Evolutionary conservation across 169 alveolate species (phyloP), one percentile per base, ranked within the genome.

Genomic region (Plasmodium sp.): DNA sequence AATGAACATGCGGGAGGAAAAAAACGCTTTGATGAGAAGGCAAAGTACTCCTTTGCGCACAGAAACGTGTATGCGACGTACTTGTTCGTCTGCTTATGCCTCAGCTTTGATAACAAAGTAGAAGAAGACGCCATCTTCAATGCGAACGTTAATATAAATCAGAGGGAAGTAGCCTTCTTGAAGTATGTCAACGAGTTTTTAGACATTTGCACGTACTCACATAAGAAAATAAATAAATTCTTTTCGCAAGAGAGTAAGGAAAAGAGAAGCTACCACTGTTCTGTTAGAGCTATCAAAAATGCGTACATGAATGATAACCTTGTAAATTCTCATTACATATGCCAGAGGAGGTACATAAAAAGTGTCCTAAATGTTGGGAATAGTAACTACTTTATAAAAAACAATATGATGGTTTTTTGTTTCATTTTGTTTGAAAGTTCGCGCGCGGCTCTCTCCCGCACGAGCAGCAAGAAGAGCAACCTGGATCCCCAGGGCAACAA

Each of bases 291-390:
- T 36, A 75, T 86, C 18, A 51, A 86, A 58, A 86, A 86, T 86
- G 41, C 81, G 2, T 75, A 79, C 62, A 77, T 86, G 43, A 86
- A 86, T 77, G 73, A 86, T 86, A 86, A 58, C 48, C 72, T 86
- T 51, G 71, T 86, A 54, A 86, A 86, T 86, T 75, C 93, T 3
- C 85, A 86, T 75, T 86, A 56, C 71, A 86, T 86, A 51, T 86
- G 93, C 67, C 86, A 56, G 48, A 86, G 51, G 54, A 45, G 81
- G 81, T 86, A 75, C 67, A 18, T 86, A 75, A 86, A 86, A 75
- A 86, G 82, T 75, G 67, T 86, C n/a, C 39, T 86, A 86, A 86
- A 86, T 77, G 71, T 86, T 75, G 93, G 93, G 31, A 86, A 86
- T 79, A 75, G 86, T 54, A 86, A 86, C 54, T 86, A 86, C 77